These are phyloP conservation scores for Plasmodium inui DNA, from an alignment of 169 alveolate genomes.

Conservation along the genomic window DNA sequence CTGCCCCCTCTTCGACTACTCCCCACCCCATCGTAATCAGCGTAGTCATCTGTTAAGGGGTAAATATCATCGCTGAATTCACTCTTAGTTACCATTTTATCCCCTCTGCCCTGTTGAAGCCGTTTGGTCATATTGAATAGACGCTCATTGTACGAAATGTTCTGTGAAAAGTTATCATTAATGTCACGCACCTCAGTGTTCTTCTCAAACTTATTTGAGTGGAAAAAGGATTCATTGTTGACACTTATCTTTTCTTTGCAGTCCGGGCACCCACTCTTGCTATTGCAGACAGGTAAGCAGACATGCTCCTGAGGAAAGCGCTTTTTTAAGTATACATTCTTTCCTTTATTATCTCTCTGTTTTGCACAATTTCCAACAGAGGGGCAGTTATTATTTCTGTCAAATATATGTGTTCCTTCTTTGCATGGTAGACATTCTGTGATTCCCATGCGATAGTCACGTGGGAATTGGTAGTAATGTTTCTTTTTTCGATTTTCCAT, in stretches of 20 bases:
- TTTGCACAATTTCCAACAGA: not conserved
- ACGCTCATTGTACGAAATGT: not conserved
- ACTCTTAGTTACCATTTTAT: not conserved
- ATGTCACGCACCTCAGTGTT: not conserved
- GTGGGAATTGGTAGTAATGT: not conserved
- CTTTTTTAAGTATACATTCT: not conserved
- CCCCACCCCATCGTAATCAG: not conserved
- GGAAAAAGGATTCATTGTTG: conserved; percentile 1
- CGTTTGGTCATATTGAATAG: not conserved
- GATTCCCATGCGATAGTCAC: not conserved
- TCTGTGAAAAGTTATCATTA: not conserved
- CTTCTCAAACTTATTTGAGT: not conserved
- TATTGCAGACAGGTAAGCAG: not conserved
- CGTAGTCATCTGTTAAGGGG: conserved; percentile 40
- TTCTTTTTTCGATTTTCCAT: not conserved
- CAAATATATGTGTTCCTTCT: not conserved
- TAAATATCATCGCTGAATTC: conserved; percentile 4
- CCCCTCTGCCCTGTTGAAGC: not conserved
- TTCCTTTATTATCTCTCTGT: not conserved
- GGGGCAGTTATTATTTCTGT: not conserved
- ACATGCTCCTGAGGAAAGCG: not conserved
- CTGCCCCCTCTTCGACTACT: not conserved
- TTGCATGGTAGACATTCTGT: not conserved
- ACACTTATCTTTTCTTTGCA: not conserved
- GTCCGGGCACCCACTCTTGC: not conserved